Base-by-base conservation (phyloP, 139 green algal genomes). In the Tetraselmis chui region DNA sequence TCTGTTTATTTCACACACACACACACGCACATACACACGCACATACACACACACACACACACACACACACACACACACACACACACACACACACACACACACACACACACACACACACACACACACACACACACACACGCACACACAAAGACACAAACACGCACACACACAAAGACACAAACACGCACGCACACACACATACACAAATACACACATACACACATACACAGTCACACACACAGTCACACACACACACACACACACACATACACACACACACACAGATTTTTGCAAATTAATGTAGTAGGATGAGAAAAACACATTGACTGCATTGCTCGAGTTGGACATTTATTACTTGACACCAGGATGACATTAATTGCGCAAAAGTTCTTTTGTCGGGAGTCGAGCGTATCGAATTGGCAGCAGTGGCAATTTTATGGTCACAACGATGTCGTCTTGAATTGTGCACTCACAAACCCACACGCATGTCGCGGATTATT, bases 41-140 rank as follows among this genome's bases (percentile, higher is more conserved):
- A n/a, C n/a, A 80, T 80, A 80, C 77, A 59, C 59, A 80, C 77
- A 80, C 59, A 59, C 77, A 80, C 59, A 80, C 77, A 80, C 27
- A 32, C 77, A 80, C 27, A 80, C 77, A 59, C 30, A 80, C 77
- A 79, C 29, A 79, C 76, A 79, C 29, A 79, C n/a, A 28, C 29
- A 79, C 76, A 79, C 29, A 28, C 76, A 79, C 29, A 79, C 76
- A 79, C 24, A 79, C 76, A 79, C 24, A 79, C 76, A 28, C 29
- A 79, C 25, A 80, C 59, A 45, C 25, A 80, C 30, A 80, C 23
- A 59, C 59, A 80, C 77, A 80, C 59, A 59, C 25, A 80, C 30
- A 80, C 25, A 80, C 27, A 80, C 77, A 80, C 27, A 80, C 25
- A 59, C 30, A 80, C 25, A 80, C 59, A 80, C 77, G 59, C 59